phyloP scores from a whole-genome alignment of 768 basidiomycete species.

The Hortiboletus campestris region DNA sequence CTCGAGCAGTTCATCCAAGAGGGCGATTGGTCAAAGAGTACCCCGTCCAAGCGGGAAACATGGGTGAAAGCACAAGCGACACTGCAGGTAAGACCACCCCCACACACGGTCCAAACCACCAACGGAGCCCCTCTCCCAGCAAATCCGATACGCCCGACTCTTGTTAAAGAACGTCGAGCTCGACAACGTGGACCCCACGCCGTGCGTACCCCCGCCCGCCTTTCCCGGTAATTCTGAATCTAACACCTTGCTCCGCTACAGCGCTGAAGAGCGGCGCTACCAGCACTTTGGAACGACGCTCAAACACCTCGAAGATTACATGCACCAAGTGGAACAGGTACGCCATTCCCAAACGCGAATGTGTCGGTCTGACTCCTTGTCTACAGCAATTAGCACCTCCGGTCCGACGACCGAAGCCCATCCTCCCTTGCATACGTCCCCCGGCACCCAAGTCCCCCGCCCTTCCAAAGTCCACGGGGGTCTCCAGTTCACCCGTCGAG shows the following conservation, averaged over 20 bases:
- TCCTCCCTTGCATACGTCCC: conserved; percentile 55
- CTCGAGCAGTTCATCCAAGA: conserved; percentile 54
- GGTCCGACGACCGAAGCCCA: conserved; percentile 40
- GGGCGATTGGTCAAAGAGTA: conserved; percentile 34
- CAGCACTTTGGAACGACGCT: conserved; percentile 49
- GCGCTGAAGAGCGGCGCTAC: conserved; percentile 43
- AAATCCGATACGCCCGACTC: conserved; percentile 53
- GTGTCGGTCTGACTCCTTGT: not conserved
- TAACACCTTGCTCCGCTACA: conserved; percentile 18
- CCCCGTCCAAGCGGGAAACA: conserved; percentile 25
- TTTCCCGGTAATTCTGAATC: not conserved
- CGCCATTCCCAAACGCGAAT: not conserved
- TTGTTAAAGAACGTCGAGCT: conserved; percentile 59
- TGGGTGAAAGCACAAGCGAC: conserved; percentile 58
- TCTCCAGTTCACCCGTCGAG: conserved; percentile 13
- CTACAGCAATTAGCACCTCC: conserved; percentile 43
- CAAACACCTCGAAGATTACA: conserved; percentile 51
- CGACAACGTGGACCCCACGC: conserved; percentile 42
- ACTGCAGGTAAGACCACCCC: conserved; percentile 47
- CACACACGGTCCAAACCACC: not conserved
- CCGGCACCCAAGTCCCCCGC: conserved; percentile 29
- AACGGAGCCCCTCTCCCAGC: conserved; percentile 25
- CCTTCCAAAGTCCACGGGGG: not conserved
- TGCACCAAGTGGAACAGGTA: conserved; percentile 56
- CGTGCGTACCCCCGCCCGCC: conserved; percentile 34